These are phyloP conservation scores for Gremmenia infestans DNA, from an alignment of 2,329 filamentous ascomycete genomes.

Conservation along the genomic window DNA sequence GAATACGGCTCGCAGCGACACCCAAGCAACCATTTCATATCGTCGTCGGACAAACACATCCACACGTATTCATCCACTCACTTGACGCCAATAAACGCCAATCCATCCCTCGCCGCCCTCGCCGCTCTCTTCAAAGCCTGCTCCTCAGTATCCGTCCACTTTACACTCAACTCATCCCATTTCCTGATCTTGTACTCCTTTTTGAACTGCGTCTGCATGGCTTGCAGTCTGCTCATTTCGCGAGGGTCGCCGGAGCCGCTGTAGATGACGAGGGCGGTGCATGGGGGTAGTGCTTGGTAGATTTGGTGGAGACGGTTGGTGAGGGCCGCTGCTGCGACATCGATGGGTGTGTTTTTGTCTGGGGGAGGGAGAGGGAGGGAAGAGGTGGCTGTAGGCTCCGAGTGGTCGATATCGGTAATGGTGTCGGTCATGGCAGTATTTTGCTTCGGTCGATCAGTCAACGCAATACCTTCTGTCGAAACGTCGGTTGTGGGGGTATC, in stretches of 20 bases:
- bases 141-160: constrained; percentile 64
- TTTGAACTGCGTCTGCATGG: constrained; percentile 55
- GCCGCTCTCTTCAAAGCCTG: constrained; percentile 56
- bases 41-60: too few species aligned
- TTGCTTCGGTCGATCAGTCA: background rate
- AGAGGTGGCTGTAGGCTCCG: background rate
- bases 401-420: constrained; percentile 4
- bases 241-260: constrained; percentile 65
- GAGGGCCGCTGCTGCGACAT: constrained; percentile 22
- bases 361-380: constrained; percentile 1
- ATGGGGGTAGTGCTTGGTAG: constrained; percentile 54
- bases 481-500: background rate
- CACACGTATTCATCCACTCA: constrained; percentile 30
- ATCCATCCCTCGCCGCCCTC: constrained; percentile 52
- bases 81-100: constrained; percentile 62
- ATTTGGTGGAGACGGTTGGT: constrained; percentile 48
- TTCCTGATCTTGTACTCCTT: constrained; percentile 61
- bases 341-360: constrained; percentile 16
- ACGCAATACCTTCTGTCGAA: background rate
- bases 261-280: constrained; percentile 60
- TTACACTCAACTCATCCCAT: constrained; percentile 62
- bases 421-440: background rate
- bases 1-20: too few species aligned
- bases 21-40: too few species aligned
- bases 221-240: constrained; percentile 58